Conservation (phyloP, 192 early-diverging fungal genomes). For the Thoreauomyces humboldtii region DNA sequence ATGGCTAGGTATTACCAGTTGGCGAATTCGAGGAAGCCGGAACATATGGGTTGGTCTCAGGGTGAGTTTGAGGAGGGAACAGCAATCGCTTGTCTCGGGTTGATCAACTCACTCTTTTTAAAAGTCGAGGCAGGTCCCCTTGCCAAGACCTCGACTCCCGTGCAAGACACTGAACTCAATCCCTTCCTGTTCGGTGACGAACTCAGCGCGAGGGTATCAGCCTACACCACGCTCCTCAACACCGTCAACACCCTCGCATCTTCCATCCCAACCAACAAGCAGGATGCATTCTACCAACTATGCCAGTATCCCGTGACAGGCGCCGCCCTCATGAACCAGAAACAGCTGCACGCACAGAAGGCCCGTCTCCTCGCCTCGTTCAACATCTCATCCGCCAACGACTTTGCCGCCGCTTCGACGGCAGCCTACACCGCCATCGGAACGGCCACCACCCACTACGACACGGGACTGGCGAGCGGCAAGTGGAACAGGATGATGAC, state of each 20-base stretch:
- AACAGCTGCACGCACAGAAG: constrained; percentile 10
- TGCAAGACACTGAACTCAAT: neutral
- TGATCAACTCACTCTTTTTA: neutral
- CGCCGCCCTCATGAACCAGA: constrained; percentile 19
- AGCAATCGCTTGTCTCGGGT: no score
- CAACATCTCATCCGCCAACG: constrained; percentile 5
- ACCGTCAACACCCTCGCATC: neutral
- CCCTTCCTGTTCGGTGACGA: constrained; percentile 8
- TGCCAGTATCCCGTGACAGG: constrained; percentile 22
- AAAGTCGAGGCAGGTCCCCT: neutral
- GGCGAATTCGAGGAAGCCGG: neutral
- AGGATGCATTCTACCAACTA: constrained; percentile 33
- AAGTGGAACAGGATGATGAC: constrained; percentile 19
- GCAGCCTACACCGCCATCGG: neutral
- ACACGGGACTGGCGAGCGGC: neutral
- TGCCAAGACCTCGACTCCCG: neutral
- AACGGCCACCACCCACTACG: neutral
- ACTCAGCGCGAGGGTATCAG: neutral
- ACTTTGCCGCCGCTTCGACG: constrained; percentile 6
- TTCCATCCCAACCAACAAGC: neutral
- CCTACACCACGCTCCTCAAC: neutral
- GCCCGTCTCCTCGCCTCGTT: neutral
- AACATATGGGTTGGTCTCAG: constrained; percentile 6
- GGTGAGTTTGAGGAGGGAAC: neutral
- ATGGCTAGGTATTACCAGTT: neutral